phyloP scores from a whole-genome alignment of 352 stramenopile species.

The Blastocystis sp. region DNA sequence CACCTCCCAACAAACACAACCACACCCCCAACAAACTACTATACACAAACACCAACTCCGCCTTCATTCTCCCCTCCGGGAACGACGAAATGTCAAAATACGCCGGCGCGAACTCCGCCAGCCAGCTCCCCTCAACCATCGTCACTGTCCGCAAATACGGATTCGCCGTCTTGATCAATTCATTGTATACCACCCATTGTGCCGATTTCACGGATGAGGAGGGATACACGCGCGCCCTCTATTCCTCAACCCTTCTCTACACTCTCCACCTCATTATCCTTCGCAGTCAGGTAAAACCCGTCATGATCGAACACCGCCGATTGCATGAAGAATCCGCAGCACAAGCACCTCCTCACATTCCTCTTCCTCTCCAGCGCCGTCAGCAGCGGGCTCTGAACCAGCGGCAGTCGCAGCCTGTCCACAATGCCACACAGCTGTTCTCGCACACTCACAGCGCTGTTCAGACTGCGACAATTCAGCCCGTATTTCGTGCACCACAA shows the following conservation, averaged over 20 bases:
- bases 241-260: background rate
- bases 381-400: slow-evolving; percentile 59
- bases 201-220: slow-evolving; percentile 43
- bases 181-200: slow-evolving; percentile 78
- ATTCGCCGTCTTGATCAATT: slow-evolving; percentile 96
- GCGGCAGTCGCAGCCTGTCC: slow-evolving; percentile 78
- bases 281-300: slow-evolving; percentile 95
- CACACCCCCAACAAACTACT: background rate
- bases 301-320: slow-evolving; percentile 84
- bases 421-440: slow-evolving; percentile 87
- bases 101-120: slow-evolving; percentile 88
- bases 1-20: background rate
- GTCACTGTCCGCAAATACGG: slow-evolving; percentile 98
- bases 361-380: slow-evolving; percentile 83
- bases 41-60: slow-evolving; percentile 49
- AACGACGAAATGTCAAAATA: slow-evolving; percentile 91
- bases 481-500: slow-evolving; percentile 98
- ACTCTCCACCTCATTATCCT: slow-evolving; percentile 95
- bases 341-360: slow-evolving; percentile 88
- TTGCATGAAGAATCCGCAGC: slow-evolving; percentile 95
- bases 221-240: slow-evolving; percentile 44
- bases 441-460: slow-evolving; percentile 87
- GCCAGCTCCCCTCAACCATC: slow-evolving; percentile 86
- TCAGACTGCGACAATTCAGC: slow-evolving; percentile 85
- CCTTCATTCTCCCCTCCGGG: slow-evolving; percentile 52